Conservation (phyloP, 352 stramenopile species). For the Pythium sp. region DNA sequence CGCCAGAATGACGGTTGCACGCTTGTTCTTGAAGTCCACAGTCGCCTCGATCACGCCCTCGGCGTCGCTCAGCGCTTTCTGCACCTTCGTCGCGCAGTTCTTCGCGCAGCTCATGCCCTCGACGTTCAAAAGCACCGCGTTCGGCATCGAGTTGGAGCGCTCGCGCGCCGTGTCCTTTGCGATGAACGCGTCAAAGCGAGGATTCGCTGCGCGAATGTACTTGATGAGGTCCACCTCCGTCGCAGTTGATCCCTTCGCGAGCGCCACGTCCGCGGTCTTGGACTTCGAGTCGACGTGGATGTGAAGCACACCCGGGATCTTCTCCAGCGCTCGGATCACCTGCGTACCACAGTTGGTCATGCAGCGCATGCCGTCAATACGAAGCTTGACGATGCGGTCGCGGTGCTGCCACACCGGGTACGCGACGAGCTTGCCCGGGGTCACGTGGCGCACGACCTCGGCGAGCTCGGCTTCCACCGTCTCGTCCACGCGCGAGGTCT, state of each 20-base stretch:
- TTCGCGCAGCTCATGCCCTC: conserved; percentile 77
- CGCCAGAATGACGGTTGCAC: conserved; percentile 68
- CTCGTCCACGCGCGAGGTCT: conserved; percentile 36
- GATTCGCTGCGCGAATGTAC: conserved; percentile 68
- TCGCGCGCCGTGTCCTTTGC: conserved; percentile 45
- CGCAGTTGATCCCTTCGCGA: conserved; percentile 75
- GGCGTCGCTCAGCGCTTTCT: conserved; percentile 42
- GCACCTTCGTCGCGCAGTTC: conserved; percentile 58
- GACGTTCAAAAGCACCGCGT: conserved; percentile 69
- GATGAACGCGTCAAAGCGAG: conserved; percentile 72
- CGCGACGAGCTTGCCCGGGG: conserved; percentile 42
- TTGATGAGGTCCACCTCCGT: conserved; percentile 88
- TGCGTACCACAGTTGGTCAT: conserved; percentile 85
- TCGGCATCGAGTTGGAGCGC: conserved; percentile 46
- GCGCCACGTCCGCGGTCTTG: conserved; percentile 70
- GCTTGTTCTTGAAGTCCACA: conserved; percentile 69
- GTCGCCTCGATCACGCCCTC: conserved; percentile 62
- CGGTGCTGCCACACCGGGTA: conserved; percentile 84
- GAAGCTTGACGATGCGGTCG: conserved; percentile 72
- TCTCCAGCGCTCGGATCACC: conserved; percentile 77
- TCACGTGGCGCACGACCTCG: conserved; percentile 49
- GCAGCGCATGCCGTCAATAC: conserved; percentile 83
- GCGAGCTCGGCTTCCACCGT: conserved; percentile 49
- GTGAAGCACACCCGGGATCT: conserved; percentile 77
- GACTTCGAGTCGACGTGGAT: conserved; percentile 84